These are phyloP conservation scores for Vitis hybrid DNA, from an alignment of 177 flowering plant genomes.

Conservation along the genomic window DNA sequence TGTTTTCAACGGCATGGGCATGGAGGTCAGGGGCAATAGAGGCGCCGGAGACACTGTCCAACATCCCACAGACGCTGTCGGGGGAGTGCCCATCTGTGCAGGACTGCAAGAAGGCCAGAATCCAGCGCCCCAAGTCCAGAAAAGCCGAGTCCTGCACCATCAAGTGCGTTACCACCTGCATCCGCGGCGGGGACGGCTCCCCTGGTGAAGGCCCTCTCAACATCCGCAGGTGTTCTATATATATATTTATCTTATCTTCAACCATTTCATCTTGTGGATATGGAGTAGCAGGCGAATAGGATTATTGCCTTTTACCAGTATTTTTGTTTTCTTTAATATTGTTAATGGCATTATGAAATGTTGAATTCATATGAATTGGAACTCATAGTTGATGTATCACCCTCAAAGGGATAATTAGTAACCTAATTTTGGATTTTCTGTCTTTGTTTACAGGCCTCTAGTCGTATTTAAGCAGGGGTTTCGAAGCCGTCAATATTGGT, in stretches of 20 bases:
- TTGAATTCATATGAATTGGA: too few relatives aligned
- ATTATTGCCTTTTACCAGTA: too few relatives aligned
- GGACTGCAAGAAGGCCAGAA: slow-evolving; percentile 54
- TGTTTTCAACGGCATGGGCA: slow-evolving; percentile 10
- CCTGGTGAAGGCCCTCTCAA: slow-evolving; percentile 94
- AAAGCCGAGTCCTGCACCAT: slow-evolving; percentile 79
- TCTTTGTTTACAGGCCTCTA: slow-evolving; percentile 55
- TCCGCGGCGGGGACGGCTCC: slow-evolving; percentile 78
- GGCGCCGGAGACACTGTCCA: slow-evolving; percentile 48
- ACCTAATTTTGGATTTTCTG: neutral
- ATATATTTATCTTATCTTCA: too few relatives aligned
- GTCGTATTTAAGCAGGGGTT: slow-evolving; percentile 90
- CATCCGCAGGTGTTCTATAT: slow-evolving; percentile 47
- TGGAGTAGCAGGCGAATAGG: too few relatives aligned
- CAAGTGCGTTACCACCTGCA: slow-evolving; percentile 84
- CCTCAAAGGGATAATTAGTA: too few relatives aligned
- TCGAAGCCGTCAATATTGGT: slow-evolving; percentile 88
- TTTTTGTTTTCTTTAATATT: too few relatives aligned
- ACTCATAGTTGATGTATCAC: too few relatives aligned
- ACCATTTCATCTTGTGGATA: too few relatives aligned
- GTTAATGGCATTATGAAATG: too few relatives aligned
- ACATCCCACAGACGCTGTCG: slow-evolving; percentile 73
- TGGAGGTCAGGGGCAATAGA: neutral
- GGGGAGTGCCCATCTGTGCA: slow-evolving; percentile 38
- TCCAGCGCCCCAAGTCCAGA: slow-evolving; percentile 79